These are phyloP conservation scores for Geoglossum glabrum DNA, from an alignment of 495 filamentous ascomycete species.

Conservation along the genomic window DNA sequence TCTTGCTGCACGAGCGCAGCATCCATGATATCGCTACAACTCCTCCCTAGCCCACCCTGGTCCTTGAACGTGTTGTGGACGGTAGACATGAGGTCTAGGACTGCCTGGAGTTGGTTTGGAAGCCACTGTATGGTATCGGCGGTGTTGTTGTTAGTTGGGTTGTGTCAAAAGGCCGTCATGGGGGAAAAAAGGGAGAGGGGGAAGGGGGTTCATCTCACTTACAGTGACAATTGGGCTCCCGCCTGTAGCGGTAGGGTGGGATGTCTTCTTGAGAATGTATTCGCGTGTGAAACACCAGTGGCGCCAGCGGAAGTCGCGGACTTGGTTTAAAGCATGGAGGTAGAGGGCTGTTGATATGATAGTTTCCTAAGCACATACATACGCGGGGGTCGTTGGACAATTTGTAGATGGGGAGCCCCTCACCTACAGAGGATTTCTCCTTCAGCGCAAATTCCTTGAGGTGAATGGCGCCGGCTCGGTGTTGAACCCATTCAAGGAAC, in stretches of 20 bases:
- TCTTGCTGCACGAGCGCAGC: conserved; percentile 43
- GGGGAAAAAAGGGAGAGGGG: not conserved
- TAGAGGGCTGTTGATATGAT: conserved; percentile 32
- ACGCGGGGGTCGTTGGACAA: conserved; percentile 7
- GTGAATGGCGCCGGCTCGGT: conserved; percentile 30
- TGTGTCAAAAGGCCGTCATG: not conserved
- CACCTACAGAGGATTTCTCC: conserved; percentile 23
- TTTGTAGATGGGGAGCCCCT: not conserved
- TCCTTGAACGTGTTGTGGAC: conserved; percentile 28
- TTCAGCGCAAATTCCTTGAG: conserved; percentile 41
- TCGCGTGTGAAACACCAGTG: conserved; percentile 92
- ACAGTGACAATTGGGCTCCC: conserved; percentile 78
- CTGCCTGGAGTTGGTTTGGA: conserved; percentile 63
- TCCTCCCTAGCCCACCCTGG: conserved; percentile 18
- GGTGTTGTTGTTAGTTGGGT: not conserved
- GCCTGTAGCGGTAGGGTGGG: conserved; percentile 72
- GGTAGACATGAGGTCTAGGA: conserved; percentile 53
- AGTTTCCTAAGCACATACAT: not conserved
- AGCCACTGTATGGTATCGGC: conserved; percentile 35
- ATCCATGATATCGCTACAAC: conserved; percentile 49
- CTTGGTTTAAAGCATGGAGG: conserved; percentile 54
- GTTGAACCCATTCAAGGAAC: conserved; percentile 54
- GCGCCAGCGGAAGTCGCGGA: conserved; percentile 79
- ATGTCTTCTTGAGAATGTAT: conserved; percentile 71
- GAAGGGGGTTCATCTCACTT: conserved; percentile 11